Base-by-base conservation (phyloP, 768 basidiomycete species). In the Boletus rubescentipes region DNA sequence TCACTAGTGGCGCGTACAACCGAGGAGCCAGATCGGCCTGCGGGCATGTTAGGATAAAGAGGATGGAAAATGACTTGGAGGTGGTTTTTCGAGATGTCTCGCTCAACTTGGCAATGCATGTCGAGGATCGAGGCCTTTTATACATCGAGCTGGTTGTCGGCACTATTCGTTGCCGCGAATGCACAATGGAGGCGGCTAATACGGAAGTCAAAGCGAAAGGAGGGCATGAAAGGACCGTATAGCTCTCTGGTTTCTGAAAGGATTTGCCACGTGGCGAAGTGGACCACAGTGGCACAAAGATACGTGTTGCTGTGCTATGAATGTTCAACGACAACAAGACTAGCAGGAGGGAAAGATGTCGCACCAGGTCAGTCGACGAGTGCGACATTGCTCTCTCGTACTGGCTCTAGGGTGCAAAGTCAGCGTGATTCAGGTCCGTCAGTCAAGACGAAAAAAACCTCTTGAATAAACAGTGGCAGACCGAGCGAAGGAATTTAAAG, bases 51-150 rank as follows among this genome's bases (percentile, higher is more conserved):
- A 15, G 1, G 18, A 18, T 14, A n/a, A 12, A 30, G 39, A 37
- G 23, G 21, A 38, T 18, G 34, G 11, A 35, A n/a, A 26, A 32
- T 15, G 10, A 32, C 8, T 20, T 26, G 30, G 9, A 3, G 16
- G 14, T 5, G 18, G 16, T 11, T 38, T 36, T 32, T 10, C 29
- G 31, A 9, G 20, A 21, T 3, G 35, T 44, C 16, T 51, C 21
- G 29, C 39, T 26, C 9, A 32, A 16, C n/a, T 35, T 40, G 37
- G 18, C 29, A 9, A 29, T 10, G 29, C 39, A 18, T 48, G 31
- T 39, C 32, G 30, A 23, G 37, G 46, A 43, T 9, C n/a, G 23
- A 18, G n/a, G 9, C 12, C 12, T 15, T n/a, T 63, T 63, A 55
- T 60, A 43, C 14, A 2, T 32, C n/a, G 56, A 46, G 9, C 8